Percentiles rank a stretch among this genome's conserved stretches.
Conservation (phyloP, 257 asterid species). For the Scutellaria baicalensis region DNA sequence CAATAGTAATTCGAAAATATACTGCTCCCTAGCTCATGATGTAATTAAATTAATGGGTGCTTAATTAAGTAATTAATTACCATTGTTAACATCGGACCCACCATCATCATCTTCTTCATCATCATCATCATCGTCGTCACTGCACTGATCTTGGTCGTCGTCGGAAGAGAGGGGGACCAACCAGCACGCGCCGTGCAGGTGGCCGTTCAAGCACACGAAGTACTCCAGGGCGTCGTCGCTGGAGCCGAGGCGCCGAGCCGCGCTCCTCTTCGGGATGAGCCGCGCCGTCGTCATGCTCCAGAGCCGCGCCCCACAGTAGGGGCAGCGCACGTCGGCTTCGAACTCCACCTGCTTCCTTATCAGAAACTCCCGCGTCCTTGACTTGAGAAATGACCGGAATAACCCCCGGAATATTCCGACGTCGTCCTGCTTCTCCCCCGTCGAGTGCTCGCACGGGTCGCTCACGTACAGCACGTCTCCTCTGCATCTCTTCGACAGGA, state of each 20-base stretch:
- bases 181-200: constrained; percentile 80
- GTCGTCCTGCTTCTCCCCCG: constrained; percentile 28
- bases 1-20: too few relatives aligned
- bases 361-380: constrained; percentile 63
- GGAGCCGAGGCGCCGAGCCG: constrained; percentile 65
- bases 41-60: not conserved
- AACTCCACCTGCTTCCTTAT: constrained; percentile 43
- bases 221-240: constrained; percentile 62
- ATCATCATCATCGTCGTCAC: not conserved
- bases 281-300: constrained; percentile 93
- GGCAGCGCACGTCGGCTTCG: constrained; percentile 49
- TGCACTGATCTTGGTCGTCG: constrained; percentile 13
- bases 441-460: constrained; percentile 81
- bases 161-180: constrained; percentile 58
- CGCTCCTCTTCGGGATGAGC: constrained; percentile 54
- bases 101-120: not conserved
- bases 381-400: constrained; percentile 49
- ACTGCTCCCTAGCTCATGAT: too few relatives aligned
- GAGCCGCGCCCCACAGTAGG: constrained; percentile 68
- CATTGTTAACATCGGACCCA: not conserved
- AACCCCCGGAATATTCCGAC: constrained; percentile 77
- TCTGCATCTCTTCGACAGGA: constrained; percentile 46
- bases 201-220: constrained; percentile 80
- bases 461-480: constrained; percentile 64
- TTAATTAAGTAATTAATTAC: not conserved